These are phyloP conservation scores for Fusarium hainanense DNA, from an alignment of 2,329 filamentous ascomycete species.

Conservation along the genomic window DNA sequence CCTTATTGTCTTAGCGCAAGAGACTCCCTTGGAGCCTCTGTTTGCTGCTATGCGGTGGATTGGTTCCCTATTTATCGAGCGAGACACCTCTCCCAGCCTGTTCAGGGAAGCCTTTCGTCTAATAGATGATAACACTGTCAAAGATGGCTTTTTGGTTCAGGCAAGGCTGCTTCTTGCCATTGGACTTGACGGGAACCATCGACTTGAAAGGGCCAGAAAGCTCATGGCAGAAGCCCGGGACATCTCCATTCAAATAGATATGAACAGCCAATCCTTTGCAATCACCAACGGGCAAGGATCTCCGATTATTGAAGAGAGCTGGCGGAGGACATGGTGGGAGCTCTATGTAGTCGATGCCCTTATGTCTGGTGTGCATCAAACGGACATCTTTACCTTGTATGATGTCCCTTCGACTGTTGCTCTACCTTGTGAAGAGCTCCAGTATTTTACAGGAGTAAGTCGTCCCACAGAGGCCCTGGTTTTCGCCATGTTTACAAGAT, in stretches of 20 bases:
- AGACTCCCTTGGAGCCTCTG: not conserved
- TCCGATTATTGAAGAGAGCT: constrained; percentile 3
- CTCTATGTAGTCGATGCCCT: constrained; percentile 12
- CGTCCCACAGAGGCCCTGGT: rapidly evolving
- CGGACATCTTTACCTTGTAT: not conserved
- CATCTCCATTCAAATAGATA: not conserved
- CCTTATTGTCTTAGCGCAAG: not conserved
- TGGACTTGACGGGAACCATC: not conserved
- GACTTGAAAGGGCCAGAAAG: not conserved
- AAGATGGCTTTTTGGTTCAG: not conserved
- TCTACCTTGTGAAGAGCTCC: not conserved
- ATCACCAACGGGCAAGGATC: not conserved
- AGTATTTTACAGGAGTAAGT: constrained; percentile 10
- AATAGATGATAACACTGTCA: not conserved
- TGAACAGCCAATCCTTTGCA: not conserved
- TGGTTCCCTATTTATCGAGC: constrained; percentile 1
- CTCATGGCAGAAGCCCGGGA: not conserved
- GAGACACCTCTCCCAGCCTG: not conserved
- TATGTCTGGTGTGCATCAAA: constrained; percentile 11
- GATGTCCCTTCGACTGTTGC: not conserved
- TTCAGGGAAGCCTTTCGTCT: not conserved
- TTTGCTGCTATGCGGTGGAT: constrained; percentile 7
- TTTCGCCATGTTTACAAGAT: not conserved
- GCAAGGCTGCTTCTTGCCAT: not conserved
- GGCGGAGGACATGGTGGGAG: constrained; percentile 18